These are phyloP conservation scores for Coniferiporia sulphurascens DNA, from an alignment of 1,284 basidiomycete genomes.

Conservation along the genomic window DNA sequence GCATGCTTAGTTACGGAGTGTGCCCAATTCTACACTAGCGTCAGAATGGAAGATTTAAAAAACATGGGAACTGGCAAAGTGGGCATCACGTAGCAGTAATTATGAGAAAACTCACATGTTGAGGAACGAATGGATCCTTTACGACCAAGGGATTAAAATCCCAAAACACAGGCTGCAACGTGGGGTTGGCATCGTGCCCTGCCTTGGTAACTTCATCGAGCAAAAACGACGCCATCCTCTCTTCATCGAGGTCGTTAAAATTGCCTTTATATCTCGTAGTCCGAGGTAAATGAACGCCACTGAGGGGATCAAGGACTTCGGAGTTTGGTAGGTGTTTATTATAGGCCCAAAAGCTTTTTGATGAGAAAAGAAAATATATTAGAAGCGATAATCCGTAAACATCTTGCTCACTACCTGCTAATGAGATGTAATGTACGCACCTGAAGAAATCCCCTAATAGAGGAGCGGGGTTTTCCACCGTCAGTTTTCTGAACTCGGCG, in stretches of 20 bases:
- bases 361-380: background rate
- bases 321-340: background rate
- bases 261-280: background rate
- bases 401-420: background rate
- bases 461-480: background rate
- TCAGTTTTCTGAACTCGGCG: background rate
- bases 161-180: constrained; percentile 12
- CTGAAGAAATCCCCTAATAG: background rate
- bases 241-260: background rate
- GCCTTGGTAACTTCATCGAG: background rate
- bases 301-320: background rate
- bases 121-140: constrained; percentile 18
- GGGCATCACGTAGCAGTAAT: too few species aligned
- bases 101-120: constrained; percentile 14
- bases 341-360: background rate
- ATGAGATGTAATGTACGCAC: background rate
- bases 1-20: constrained; percentile 14
- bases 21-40: constrained; percentile 16
- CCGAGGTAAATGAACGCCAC: background rate
- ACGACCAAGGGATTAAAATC: constrained; percentile 16
- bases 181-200: background rate
- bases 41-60: background rate
- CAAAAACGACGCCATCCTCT: background rate
- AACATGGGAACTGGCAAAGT: background rate
- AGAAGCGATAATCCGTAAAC: background rate